Evolutionary conservation across 1,284 basidiomycete species (phyloP).

Genomic region (Malassezia sympodialis): DNA sequence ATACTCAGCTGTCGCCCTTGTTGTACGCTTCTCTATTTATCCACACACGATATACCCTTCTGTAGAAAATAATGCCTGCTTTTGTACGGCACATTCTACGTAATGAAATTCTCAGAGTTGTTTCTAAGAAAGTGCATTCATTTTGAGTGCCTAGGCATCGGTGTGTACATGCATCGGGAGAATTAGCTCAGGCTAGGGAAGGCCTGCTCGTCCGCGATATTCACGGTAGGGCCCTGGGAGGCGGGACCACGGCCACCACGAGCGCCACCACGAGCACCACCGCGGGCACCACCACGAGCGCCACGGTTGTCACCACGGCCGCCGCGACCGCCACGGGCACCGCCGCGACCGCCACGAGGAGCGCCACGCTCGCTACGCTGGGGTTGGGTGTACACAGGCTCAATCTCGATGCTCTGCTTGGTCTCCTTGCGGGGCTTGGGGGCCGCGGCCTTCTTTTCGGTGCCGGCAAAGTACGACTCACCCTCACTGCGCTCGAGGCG

Average conservation of each 20-base stretch:
- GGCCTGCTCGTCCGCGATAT: constrained; percentile 49
- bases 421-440: constrained; percentile 24
- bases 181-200: constrained; percentile 28
- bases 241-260: constrained; percentile 51
- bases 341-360: constrained; percentile 16
- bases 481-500: constrained; percentile 35
- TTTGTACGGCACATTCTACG: background rate
- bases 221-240: constrained; percentile 56
- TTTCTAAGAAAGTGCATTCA: background rate
- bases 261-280: constrained; percentile 28
- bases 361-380: constrained; percentile 11
- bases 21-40: constrained; percentile 43
- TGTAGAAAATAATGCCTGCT: background rate
- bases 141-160: background rate
- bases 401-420: constrained; percentile 42
- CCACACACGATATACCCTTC: constrained; percentile 20
- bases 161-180: background rate
- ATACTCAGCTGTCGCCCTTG: constrained; percentile 35
- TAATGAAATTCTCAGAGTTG: background rate
- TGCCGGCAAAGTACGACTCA: constrained; percentile 38
- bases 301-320: constrained; percentile 24
- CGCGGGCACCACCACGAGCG: constrained; percentile 26
- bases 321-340: constrained; percentile 10
- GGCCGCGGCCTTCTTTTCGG: constrained; percentile 28
- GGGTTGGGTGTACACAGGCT: constrained; percentile 38